These are phyloP conservation scores for Cercophora newfieldiana DNA, from an alignment of 495 filamentous ascomycete species.

Conservation along the genomic window DNA sequence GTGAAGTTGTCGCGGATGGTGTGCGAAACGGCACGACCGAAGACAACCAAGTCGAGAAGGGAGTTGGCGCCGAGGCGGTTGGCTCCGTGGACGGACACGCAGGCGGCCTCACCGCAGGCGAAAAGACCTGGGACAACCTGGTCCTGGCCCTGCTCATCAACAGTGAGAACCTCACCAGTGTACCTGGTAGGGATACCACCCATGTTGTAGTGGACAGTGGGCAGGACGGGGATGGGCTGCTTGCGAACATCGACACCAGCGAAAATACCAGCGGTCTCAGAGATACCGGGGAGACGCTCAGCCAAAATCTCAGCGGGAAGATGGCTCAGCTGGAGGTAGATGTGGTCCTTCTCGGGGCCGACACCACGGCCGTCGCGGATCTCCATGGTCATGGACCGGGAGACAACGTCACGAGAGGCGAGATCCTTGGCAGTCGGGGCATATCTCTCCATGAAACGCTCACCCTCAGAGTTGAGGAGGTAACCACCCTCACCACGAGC, in stretches of 20 bases:
- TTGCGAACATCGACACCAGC: conserved; percentile 94
- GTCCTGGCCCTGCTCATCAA: conserved; percentile 81
- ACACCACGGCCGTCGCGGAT: conserved; percentile 96
- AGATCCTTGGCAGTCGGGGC: conserved; percentile 97
- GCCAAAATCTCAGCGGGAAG: conserved; percentile 85
- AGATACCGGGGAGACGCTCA: conserved; percentile 97
- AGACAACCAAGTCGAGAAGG: conserved; percentile 93
- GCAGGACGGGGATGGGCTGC: conserved; percentile 94
- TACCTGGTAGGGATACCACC: conserved; percentile 97
- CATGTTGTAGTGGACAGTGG: conserved; percentile 99
- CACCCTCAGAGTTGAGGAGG: conserved; percentile 92
- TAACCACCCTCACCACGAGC: conserved; percentile 98
- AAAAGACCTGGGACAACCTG: conserved; percentile 95
- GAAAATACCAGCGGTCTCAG: conserved; percentile 96
- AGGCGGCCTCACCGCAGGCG: conserved; percentile 95
- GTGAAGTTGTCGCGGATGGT: conserved; percentile 88
- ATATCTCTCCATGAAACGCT: conserved; percentile 99
- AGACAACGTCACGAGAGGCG: conserved; percentile 89
- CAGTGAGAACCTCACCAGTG: conserved; percentile 89
- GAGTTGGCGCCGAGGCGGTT: conserved; percentile 98
- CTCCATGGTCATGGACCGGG: conserved; percentile 95
- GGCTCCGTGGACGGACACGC: conserved; percentile 95
- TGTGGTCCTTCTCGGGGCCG: conserved; percentile 93
- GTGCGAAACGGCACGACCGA: conserved; percentile 94
- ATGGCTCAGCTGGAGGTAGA: conserved; percentile 95